Evolutionary conservation across 805 yeast species (phyloP), one percentile per base, ranked within the genome.

Genomic region (Wilhelminamyces savonicus): DNA sequence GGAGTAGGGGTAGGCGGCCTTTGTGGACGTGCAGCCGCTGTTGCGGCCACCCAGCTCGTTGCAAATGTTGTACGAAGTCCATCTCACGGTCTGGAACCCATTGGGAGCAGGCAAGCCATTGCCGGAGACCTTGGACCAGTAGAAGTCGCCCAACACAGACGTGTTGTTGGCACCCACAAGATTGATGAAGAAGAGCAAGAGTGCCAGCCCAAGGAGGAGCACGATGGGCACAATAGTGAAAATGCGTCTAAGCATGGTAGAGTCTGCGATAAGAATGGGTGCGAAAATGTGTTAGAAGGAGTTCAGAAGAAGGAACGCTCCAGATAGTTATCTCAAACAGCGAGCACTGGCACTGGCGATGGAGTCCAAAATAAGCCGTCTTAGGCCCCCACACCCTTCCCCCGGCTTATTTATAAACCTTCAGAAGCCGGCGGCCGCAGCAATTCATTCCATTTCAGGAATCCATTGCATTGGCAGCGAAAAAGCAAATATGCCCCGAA

Each of bases 1-100:
- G 2, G 57, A 48, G 35, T 49, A 56, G 7, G 63, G 61, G 29
- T 37, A 54, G 8, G 60, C 61, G 15, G 61, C 49, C 6, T 21
- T 13, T 2, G 31, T 36, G 8, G 26, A 18, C 9, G 44, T 28
- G 36, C 61, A 56, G 17, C 43, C 36, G 28, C 30, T 23, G 26
- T 42, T 42, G 10, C 28, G 34, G 22, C 46, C 46, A 28, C 32
- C 33, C n/a, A 12, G 22, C 7, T 34, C 52, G 13, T 40, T 47
- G 40, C 63, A 55, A 21, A 40, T 29, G 10, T 38, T 40, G 26
- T 55, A 55, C 29, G 44, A 33, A 9, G 56, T 52, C 63, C 63
- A 56, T 27, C 59, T 34, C 11, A 47, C 37, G 7, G 22, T 34
- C 6, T 32, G 25, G 25, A 37, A 36, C n/a, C n/a, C n/a, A 2